Conservation (phyloP, 257 asterid genomes). For the Asclepias syriaca region DNA sequence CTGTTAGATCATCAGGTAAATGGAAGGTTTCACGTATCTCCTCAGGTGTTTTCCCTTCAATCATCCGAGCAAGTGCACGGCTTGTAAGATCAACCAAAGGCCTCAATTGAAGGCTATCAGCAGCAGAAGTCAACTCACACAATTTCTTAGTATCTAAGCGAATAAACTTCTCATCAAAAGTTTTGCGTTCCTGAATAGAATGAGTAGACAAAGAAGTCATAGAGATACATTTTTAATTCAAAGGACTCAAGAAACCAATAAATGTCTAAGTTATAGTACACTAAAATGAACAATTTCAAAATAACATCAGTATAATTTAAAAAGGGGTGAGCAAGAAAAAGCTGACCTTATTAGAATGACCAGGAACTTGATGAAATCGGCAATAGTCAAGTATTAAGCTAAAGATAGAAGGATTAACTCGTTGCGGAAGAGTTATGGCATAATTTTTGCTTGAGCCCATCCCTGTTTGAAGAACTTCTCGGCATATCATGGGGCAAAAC, state of each 20-base stretch:
- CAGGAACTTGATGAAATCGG: slow-evolving; percentile 46
- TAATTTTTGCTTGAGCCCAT: slow-evolving; percentile 40
- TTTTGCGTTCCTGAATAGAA: slow-evolving; percentile 35
- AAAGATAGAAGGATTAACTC: slow-evolving; percentile 36
- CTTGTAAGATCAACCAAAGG: slow-evolving; percentile 46
- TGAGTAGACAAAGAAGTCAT: neutral
- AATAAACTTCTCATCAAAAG: slow-evolving; percentile 41
- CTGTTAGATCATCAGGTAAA: slow-evolving; percentile 48
- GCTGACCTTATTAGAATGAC: slow-evolving; percentile 42
- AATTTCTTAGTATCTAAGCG: slow-evolving; percentile 33
- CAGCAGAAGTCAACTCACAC: slow-evolving; percentile 49
- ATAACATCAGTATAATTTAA: neutral
- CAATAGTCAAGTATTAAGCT: slow-evolving; percentile 42
- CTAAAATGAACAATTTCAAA: neutral
- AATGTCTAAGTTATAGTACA: neutral
- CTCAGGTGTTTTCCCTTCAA: slow-evolving; percentile 47
- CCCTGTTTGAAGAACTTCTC: slow-evolving; percentile 38
- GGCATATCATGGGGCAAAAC: slow-evolving; percentile 48
- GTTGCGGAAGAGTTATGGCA: slow-evolving; percentile 41
- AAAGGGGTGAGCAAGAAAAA: neutral
- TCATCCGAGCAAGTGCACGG: slow-evolving; percentile 47
- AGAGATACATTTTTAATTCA: too few species aligned
- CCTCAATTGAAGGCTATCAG: slow-evolving; percentile 44
- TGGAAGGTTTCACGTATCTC: slow-evolving; percentile 46
- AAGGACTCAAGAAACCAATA: neutral